Evolutionary conservation across 2,329 filamentous ascomycete genomes (phyloP).

Genomic region (Neofusicoccum umdonicola): DNA sequence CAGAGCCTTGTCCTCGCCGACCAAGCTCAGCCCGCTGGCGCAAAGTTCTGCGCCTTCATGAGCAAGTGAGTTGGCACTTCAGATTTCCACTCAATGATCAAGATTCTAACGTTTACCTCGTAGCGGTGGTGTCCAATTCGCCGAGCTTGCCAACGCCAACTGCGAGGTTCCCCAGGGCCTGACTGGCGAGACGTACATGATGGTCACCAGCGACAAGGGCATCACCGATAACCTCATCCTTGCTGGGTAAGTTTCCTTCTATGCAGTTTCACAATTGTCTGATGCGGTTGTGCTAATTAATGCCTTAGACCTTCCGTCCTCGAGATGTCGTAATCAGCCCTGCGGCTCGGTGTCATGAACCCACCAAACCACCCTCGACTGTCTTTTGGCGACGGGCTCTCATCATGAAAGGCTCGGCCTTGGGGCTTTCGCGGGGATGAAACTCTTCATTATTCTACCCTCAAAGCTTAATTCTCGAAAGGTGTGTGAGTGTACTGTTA

Average conservation of each 20-base stretch:
- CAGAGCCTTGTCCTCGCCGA: constrained; percentile 40
- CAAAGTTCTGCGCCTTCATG: constrained; percentile 65
- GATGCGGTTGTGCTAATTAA: not conserved
- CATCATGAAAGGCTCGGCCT: not conserved
- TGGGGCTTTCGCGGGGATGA: not conserved
- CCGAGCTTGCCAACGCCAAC: constrained; percentile 52
- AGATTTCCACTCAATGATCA: constrained; percentile 26
- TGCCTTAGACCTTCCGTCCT: constrained; percentile 10
- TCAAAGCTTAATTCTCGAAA: not conserved
- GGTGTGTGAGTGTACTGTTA: not conserved
- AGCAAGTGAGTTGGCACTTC: constrained; percentile 48
- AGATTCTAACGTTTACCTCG: constrained; percentile 23
- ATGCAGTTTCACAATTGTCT: not conserved
- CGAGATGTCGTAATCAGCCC: not conserved
- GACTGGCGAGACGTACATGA: constrained; percentile 65
- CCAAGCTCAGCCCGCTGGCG: constrained; percentile 38
- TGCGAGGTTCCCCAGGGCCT: constrained; percentile 64
- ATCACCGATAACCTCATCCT: constrained; percentile 52
- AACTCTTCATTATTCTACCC: not conserved
- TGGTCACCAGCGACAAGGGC: constrained; percentile 54
- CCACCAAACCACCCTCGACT: not conserved
- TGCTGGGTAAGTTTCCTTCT: constrained; percentile 48
- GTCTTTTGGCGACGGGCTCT: not conserved
- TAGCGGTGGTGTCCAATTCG: constrained; percentile 48
- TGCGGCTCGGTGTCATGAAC: not conserved